Evolutionary conservation across 2,329 filamentous ascomycete genomes (phyloP).

Genomic region (Paracoccidioides brasiliensis): DNA sequence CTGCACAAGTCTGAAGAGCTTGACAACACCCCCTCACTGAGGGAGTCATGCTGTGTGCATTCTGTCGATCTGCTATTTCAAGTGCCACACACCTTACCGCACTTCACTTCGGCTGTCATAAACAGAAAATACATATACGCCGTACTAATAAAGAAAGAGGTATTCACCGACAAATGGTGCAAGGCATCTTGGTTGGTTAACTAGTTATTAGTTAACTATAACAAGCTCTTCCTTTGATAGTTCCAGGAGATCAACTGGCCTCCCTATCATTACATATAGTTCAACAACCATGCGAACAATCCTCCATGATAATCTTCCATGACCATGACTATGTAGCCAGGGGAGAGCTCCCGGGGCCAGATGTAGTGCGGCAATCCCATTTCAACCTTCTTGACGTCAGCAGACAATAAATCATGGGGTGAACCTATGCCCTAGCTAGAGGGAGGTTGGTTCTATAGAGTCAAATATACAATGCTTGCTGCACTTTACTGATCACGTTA

Average conservation of each 20-base stretch:
- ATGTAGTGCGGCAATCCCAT: background rate
- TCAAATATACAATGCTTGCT: background rate
- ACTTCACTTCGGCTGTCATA: conserved; percentile 16
- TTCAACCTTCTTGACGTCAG: background rate
- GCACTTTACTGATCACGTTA: background rate
- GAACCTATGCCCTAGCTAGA: background rate
- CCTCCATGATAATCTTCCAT: no score
- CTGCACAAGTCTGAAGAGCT: conserved; percentile 17
- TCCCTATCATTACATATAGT: no score
- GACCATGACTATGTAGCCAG: background rate
- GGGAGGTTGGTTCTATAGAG: background rate
- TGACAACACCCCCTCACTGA: conserved; percentile 24
- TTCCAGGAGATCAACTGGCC: no score
- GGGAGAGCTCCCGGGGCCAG: no score
- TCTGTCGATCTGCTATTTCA: conserved; percentile 18
- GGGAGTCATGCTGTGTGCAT: conserved; percentile 17
- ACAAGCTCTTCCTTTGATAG: no score
- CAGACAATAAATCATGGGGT: background rate
- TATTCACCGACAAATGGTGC: conserved; percentile 17
- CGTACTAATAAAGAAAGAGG: background rate
- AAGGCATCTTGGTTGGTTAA: conserved; percentile 28
- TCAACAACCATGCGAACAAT: no score
- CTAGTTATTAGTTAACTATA: no score
- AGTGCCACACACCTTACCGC: conserved; percentile 12
- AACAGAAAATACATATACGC: conserved; percentile 15